phyloP scores from a whole-genome alignment of 345 rosid genomes.

The Pugionium dolabratum region DNA sequence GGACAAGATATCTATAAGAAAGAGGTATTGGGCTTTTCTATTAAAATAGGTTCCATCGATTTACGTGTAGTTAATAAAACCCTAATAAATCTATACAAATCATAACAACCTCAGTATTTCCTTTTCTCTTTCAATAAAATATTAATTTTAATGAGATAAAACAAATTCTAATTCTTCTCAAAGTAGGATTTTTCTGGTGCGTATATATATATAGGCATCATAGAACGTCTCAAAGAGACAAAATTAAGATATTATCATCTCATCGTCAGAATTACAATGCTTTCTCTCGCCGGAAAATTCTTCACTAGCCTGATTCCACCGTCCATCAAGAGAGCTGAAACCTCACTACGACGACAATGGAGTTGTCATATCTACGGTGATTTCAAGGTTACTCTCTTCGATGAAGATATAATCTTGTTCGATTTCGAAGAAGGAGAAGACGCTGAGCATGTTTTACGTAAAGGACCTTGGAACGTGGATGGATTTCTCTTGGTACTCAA shows the following conservation, averaged over 20 bases:
- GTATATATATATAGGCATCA: too few species aligned
- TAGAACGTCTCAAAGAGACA: too few species aligned
- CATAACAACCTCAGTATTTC: too few species aligned
- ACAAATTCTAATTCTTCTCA: too few species aligned
- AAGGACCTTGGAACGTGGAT: neutral
- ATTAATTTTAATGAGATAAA: too few species aligned
- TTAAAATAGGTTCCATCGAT: too few species aligned
- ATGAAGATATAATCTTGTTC: neutral
- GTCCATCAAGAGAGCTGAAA: neutral
- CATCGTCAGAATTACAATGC: neutral
- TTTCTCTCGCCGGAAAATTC: neutral
- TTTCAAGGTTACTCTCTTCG: neutral
- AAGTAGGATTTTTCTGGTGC: too few species aligned
- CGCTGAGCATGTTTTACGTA: neutral
- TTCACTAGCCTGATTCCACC: neutral
- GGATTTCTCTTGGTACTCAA: neutral
- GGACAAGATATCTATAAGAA: too few species aligned
- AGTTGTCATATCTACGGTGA: neutral
- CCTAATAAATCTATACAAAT: too few species aligned
- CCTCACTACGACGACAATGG: neutral
- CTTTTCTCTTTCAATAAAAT: too few species aligned
- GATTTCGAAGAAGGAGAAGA: conserved; percentile 1
- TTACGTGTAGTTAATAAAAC: too few species aligned
- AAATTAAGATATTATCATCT: neutral
- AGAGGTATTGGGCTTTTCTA: too few species aligned